A percentile compares a stretch with the other conserved stretches of the same genome.
Evolutionary conservation across 2,329 filamentous ascomycete species (phyloP).

Genomic region (Periglandula ipomoeae): DNA sequence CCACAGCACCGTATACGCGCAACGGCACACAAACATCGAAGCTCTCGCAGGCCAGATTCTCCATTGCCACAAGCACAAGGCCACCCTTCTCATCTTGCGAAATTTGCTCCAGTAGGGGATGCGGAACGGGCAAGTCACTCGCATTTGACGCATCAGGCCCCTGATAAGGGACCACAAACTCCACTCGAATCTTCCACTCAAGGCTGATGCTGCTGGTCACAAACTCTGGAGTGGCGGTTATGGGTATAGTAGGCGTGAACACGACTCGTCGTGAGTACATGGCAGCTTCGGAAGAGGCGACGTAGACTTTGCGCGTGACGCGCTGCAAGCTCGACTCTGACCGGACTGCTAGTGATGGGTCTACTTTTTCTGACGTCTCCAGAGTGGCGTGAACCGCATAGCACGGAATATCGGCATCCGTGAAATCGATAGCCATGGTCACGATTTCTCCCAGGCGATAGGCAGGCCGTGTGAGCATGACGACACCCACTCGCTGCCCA

Average conservation of each 20-base stretch:
- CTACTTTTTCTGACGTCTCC: slow-evolving; percentile 79
- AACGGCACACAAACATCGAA: slow-evolving; percentile 85
- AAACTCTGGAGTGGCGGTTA: slow-evolving; percentile 79
- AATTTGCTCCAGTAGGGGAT: slow-evolving; percentile 66
- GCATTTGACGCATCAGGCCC: slow-evolving; percentile 14
- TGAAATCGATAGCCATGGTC: slow-evolving; percentile 76
- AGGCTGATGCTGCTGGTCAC: slow-evolving; percentile 80
- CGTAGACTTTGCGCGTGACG: slow-evolving; percentile 75
- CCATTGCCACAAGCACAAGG: slow-evolving; percentile 63
- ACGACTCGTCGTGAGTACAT: slow-evolving; percentile 71
- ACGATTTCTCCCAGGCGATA: slow-evolving; percentile 86
- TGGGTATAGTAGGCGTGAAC: slow-evolving; percentile 77
- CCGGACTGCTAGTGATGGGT: slow-evolving; percentile 69
- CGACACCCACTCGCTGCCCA: slow-evolving; percentile 81
- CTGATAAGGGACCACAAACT: slow-evolving; percentile 75
- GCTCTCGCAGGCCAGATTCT: slow-evolving; percentile 74
- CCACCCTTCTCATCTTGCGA: slow-evolving; percentile 70
- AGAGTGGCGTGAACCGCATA: slow-evolving; percentile 79
- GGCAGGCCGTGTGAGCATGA: slow-evolving; percentile 79
- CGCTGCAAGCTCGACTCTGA: slow-evolving; percentile 79
- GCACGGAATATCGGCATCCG: slow-evolving; percentile 65
- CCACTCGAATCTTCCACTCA: slow-evolving; percentile 81
- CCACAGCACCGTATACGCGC: slow-evolving; percentile 63
- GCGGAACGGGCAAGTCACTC: slow-evolving; percentile 16
- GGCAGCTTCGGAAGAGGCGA: slow-evolving; percentile 69